Base-by-base conservation (phyloP, 1,139 yeast genomes). In the Meyerozyma athensensis region DNA sequence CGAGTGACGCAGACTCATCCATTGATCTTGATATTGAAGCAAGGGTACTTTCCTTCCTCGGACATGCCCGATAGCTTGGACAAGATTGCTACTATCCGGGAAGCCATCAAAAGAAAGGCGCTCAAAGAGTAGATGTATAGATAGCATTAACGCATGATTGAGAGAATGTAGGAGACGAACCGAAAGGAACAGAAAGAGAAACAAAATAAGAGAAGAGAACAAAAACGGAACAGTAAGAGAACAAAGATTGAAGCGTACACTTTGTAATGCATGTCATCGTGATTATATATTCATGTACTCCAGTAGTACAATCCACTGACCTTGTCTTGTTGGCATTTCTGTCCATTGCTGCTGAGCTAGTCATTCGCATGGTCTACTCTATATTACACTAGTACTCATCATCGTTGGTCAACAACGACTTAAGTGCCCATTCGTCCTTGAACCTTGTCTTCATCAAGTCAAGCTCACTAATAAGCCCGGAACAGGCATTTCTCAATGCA, bases 341-440 rank as follows among this genome's bases (percentile, higher is more conserved):
- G 16, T 19, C 19, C 14, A 6, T 19, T 8, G 8, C 8, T 30
- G 16, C 22, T 30, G 8, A 12, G 4, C 13, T 31, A 19, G 19
- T 16, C 10, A 18, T 16, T 14, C 16, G n/a, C 17, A 14, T 28
- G 19, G 5, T 23, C 26, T 37, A 23, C 19, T 34, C 23, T 39
- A 30, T 16, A 20, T 16, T 34, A 34, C 36, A 39, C 24, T 44
- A 47, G 34, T 39, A 41, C 26, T 54, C 68, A 39, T 73, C 79
- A 44, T 78, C 84, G 42, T 78, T 82, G 46, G 59, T 65, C 50
- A 70, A 68, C 52, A 86, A 75, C 30, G 90, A 80, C 65, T 87
- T 87, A 56, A 92, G 77, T 35, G 87, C 90, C 95, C 96, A 92
- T 69, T 92, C 98, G 43, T 83, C 81, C 57, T 79, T 79, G 63